These are phyloP conservation scores for Globisporangium cederbergense DNA, from an alignment of 352 stramenopile species.

Conservation along the genomic window DNA sequence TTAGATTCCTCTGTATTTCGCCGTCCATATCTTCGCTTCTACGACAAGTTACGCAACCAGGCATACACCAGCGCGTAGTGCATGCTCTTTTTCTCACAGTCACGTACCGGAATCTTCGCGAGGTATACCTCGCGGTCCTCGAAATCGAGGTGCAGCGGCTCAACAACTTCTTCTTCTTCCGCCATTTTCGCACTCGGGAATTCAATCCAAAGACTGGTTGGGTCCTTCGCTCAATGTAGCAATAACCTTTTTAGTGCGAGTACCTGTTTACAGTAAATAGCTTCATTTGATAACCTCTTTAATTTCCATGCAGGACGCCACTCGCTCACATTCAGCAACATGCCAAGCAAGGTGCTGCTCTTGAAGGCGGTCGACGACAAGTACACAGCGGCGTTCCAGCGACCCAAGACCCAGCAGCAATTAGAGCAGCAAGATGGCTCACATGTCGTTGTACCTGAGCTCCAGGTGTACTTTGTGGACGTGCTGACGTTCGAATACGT, in stretches of 20 bases:
- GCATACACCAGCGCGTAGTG: background rate
- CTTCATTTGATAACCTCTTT: background rate
- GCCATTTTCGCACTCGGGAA: constrained; percentile 34
- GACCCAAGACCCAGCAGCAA: background rate
- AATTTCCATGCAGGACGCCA: no score
- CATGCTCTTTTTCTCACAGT: background rate
- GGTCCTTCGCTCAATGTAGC: background rate
- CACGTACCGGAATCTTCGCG: constrained; percentile 76
- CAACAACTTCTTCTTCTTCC: constrained; percentile 88
- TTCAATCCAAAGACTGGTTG: constrained; percentile 5
- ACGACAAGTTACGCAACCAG: background rate
- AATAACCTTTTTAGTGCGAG: background rate
- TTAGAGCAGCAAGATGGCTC: background rate
- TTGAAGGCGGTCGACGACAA: constrained; percentile 59
- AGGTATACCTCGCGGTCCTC: constrained; percentile 87
- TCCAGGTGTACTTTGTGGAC: constrained; percentile 47
- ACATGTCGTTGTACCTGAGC: background rate
- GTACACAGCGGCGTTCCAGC: constrained; percentile 43
- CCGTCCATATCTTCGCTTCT: background rate
- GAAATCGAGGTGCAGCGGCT: constrained; percentile 85
- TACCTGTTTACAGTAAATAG: background rate
- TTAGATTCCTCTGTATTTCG: background rate
- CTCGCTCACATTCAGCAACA: background rate
- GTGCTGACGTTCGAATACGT: constrained; percentile 71
- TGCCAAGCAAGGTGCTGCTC: constrained; percentile 41